Base-by-base conservation (phyloP, 2,329 filamentous ascomycete genomes). In the Phialophora verrucosa region DNA sequence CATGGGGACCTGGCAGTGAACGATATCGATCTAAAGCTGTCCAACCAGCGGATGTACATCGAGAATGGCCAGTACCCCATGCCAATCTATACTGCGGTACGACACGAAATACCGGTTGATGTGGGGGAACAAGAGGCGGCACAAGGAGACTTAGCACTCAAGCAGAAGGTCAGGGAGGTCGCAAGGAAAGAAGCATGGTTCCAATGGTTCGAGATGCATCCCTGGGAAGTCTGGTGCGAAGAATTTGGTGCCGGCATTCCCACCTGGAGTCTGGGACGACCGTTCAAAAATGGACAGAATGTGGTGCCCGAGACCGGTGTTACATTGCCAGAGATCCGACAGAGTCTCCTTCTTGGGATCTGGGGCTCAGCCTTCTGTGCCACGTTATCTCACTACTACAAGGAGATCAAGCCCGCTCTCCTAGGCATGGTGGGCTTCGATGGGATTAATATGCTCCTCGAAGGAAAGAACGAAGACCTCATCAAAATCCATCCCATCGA, bases 281-380 rank as follows among this genome's bases (percentile, higher is more conserved):
- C 86, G 65, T 99, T 97, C 77, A 82, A 91, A 38, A 83, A 86
- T 47, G 95, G 95, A 20, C 78, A 80, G 50, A 90, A 90, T 67
- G 78, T 90, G 3, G 83, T 87, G 69, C 83, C 87, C 50, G 79
- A 84, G 0, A 88, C 89, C 32, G 84, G 87, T 10, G 87, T 91
- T 8, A 88, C 91, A 51, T 82, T 96, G 3, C 95, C 95, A 0
- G 95, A 99, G 78, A 80, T 95, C 31, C 88, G 93, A 50, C 84
- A 96, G 65, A 91, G 94, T 0, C 83, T 95, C 7, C 83, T 98
- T 55, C 87, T 99, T 82, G 95, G 95, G 0, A 90, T 98, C n/a
- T 99, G 95, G 84, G 95, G 95, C 1, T 96, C 91, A 71, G 95
- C 95, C 2, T 98, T 99, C 75, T 98, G 95, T 73, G 95, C 95